Base-by-base conservation (phyloP, 345 rosid genomes). In the Hibiscus mutabilis region DNA sequence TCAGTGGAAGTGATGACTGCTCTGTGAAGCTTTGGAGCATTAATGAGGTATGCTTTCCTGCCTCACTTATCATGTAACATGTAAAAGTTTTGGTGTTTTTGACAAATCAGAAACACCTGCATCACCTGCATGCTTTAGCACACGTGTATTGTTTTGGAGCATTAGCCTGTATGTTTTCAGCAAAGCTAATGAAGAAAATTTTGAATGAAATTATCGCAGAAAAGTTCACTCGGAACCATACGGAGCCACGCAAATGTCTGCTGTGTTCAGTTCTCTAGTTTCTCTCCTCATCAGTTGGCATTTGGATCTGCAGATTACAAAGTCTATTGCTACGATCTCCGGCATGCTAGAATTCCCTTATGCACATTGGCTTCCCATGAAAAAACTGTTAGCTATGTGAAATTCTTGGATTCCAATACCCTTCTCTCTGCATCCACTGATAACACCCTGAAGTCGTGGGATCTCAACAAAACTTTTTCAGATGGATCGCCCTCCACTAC, bases 351-450 rank as follows among this genome's bases (percentile, higher is more conserved):
- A 81, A 73, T 73, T 60, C 97, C 97, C 11, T 87, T 90, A 89
- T 88, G 95, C 78, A 78, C 84, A 29, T 79, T 93, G 77, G 82
- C 86, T 72, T 89, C 91, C 67, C 98, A 91, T 71, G 89, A 82
- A 66, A 93, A 89, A 80, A 78, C 98, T 74, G 92, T 91, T 76
- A 93, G 98, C 87, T 88, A 89, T 75, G 96, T 88, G 58, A 89
- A 91, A 69, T 91, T 93, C 75, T 79, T 89, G 80, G 97, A 93
- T 78, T 80, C 87, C 53, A 89, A 83, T 53, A 91, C 92, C 82
- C 71, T 93, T 27, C 94, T 91, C 62, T 87, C 98, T 74, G 97
- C 98, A 49, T 93, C 98, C 59, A 93, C 97, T 35, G 98, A 93
- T 83, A 91, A 86, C 42, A 82, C 90, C 56, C 73, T 93, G 75